These are phyloP conservation scores for Ploettnerulaceae sp. DNA, from an alignment of 2,329 filamentous ascomycete genomes.

Conservation along the genomic window DNA sequence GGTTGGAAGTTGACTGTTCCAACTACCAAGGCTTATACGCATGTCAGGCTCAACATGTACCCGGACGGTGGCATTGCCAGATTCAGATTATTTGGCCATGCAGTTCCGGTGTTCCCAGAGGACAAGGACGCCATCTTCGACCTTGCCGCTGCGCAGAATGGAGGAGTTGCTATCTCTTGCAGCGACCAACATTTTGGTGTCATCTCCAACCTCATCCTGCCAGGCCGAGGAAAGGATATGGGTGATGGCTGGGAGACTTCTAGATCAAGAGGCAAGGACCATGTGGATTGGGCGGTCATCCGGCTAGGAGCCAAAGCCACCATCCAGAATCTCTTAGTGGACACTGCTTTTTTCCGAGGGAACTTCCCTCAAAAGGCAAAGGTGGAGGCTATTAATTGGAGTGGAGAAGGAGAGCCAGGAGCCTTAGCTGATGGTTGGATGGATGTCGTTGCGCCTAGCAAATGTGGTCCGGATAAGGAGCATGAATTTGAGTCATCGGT, in stretches of 20 bases:
- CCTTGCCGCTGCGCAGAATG: conserved; percentile 73
- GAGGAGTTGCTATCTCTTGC: conserved; percentile 69
- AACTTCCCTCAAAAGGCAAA: conserved; percentile 78
- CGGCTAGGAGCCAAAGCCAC: conserved; percentile 62
- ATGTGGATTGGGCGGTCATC: conserved; percentile 79
- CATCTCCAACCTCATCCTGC: conserved; percentile 74
- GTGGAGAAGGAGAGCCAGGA: conserved; percentile 48
- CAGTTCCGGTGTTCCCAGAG: conserved; percentile 69
- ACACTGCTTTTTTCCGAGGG: conserved; percentile 78
- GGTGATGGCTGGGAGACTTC: conserved; percentile 85
- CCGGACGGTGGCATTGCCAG: conserved; percentile 79
- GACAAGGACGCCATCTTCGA: conserved; percentile 64
- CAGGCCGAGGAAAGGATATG: conserved; percentile 77
- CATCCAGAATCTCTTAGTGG: conserved; percentile 64
- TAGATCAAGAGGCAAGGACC: conserved; percentile 63
- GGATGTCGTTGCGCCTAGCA: conserved; percentile 60
- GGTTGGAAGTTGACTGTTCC: conserved; percentile 61
- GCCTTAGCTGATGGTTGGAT: conserved; percentile 58
- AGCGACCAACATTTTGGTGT: conserved; percentile 82
- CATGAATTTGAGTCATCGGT: conserved; percentile 58
- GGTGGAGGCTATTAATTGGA: conserved; percentile 57
- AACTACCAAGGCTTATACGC: conserved; percentile 66
- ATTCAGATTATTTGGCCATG: conserved; percentile 72
- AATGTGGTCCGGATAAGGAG: conserved; percentile 68
- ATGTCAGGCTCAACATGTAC: conserved; percentile 79